Evolutionary conservation across 2,329 filamentous ascomycete genomes (phyloP), one percentile per base, ranked within the genome.

Genomic region (Graphilbum ipis-grandicollis): DNA sequence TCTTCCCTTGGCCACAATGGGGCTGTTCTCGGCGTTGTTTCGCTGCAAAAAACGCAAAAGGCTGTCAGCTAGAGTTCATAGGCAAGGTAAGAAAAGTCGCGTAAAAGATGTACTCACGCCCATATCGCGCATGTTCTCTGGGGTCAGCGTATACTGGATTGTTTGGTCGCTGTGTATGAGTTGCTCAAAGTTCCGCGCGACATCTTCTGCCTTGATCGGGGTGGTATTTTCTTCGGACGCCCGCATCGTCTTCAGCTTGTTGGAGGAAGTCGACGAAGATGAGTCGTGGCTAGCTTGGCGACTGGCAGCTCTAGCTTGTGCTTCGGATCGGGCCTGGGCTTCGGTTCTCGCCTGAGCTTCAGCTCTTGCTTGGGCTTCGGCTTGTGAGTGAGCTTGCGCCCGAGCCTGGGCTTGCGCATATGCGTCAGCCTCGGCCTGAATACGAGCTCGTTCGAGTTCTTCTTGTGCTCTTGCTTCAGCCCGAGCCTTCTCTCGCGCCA

Each of bases 131-230:
- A 88, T 82, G 46, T 68, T 81, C 50, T 80, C 75, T 0, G 82
- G 81, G 0, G 82, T 90, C 21, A 88, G 62, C 2, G 82, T 88
- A 52, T 79, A 88, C 47, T 82, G 81, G 31, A 88, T 75, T 2
- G 82, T 88, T 50, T 85, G 73, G 47, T 84, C 78, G 52, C 81
- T 85, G 39, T 81, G 73, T 43, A 90, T 86, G 35, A 88, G 63
- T 46, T 85, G 69, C 49, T 90, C 82, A 48, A 90, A 78, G 46
- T 79, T 74, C 33, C 68, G 71, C 9, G 71, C 68, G 34, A 77
- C 70, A 40, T 76, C 70, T 33, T 71, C 69, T 7, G 61, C 56
- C 6, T 58, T 60, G 39, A 50, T 63, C n/a, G n/a, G n/a, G 15
- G 51, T 50, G 19, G 55, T 55, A 45, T 62, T 67, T 14, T 77